Conservation (phyloP, 2,329 filamentous ascomycete species). For the Dactylonectria estremocensis region DNA sequence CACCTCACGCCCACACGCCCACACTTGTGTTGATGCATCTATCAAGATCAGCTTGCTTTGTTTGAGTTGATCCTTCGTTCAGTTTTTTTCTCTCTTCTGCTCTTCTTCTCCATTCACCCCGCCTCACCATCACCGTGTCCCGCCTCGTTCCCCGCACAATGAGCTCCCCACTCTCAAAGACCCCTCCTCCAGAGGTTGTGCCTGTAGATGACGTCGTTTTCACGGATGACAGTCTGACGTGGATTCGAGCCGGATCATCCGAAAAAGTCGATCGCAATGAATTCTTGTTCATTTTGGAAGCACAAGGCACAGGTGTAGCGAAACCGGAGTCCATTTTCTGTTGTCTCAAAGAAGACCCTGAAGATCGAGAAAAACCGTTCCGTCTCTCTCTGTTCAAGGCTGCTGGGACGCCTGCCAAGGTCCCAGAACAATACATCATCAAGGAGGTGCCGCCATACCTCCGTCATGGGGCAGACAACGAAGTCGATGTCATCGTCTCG, state of each 20-base stretch:
- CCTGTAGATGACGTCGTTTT: constrained; percentile 42
- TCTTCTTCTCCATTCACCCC: not conserved
- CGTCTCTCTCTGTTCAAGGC: constrained; percentile 49
- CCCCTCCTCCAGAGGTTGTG: constrained; percentile 3
- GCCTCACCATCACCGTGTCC: no score
- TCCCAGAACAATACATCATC: constrained; percentile 57
- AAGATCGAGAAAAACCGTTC: constrained; percentile 46
- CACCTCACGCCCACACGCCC: not conserved
- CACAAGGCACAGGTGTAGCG: constrained; percentile 2
- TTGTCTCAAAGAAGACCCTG: constrained; percentile 55
- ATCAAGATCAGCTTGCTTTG: constrained; percentile 34
- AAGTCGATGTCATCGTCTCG: constrained; percentile 77
- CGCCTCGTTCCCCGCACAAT: constrained; percentile 27
- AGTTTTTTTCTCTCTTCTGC: not conserved
- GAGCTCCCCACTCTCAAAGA: constrained; percentile 12
- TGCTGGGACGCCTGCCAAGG: constrained; percentile 54
- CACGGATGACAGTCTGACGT: constrained; percentile 46
- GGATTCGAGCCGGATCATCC: constrained; percentile 41
- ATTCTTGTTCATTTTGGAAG: constrained; percentile 48
- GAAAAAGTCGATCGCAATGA: constrained; percentile 42
- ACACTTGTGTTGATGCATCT: constrained; percentile 20
- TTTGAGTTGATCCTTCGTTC: not conserved
- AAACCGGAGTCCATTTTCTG: constrained; percentile 51
- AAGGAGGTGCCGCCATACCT: constrained; percentile 58
- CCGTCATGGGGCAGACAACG: constrained; percentile 35